These are phyloP conservation scores for Calocera cornea DNA, from an alignment of 768 basidiomycete genomes.

Conservation along the genomic window DNA sequence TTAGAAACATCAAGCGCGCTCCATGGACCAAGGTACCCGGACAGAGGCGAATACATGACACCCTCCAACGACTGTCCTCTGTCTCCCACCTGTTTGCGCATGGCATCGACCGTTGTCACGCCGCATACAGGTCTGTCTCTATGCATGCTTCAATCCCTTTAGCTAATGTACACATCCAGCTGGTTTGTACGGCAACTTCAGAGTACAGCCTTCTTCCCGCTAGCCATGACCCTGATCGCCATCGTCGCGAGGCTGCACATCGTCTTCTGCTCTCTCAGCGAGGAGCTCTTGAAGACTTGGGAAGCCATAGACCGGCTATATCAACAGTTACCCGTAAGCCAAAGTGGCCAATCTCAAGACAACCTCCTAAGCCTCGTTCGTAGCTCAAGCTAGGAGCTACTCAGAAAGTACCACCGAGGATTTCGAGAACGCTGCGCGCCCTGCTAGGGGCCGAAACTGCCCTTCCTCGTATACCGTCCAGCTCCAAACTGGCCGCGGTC, in stretches of 20 bases:
- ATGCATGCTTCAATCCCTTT: too few species aligned
- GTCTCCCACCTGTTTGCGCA: background rate
- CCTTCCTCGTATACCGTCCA: background rate
- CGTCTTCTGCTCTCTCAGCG: background rate
- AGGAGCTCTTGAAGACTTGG: background rate
- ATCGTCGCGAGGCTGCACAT: background rate
- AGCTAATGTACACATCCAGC: background rate
- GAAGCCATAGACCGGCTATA: background rate
- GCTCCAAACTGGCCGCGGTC: background rate
- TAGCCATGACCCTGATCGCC: background rate
- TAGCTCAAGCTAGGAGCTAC: background rate
- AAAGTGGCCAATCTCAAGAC: background rate
- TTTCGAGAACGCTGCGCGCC: background rate
- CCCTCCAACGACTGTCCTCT: background rate
- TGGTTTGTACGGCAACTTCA: background rate
- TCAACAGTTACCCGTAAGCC: background rate
- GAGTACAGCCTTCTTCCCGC: background rate
- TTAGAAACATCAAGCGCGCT: background rate
- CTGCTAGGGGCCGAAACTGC: background rate
- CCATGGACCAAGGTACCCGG: background rate
- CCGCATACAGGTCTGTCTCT: background rate
- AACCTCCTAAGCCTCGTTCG: background rate
- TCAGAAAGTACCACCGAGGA: too few species aligned
- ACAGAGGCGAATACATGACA: background rate
- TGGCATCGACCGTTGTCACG: background rate